These are phyloP conservation scores for Scheffersomyces cryptocercus DNA, from an alignment of 1,139 yeast genomes.

Conservation along the genomic window DNA sequence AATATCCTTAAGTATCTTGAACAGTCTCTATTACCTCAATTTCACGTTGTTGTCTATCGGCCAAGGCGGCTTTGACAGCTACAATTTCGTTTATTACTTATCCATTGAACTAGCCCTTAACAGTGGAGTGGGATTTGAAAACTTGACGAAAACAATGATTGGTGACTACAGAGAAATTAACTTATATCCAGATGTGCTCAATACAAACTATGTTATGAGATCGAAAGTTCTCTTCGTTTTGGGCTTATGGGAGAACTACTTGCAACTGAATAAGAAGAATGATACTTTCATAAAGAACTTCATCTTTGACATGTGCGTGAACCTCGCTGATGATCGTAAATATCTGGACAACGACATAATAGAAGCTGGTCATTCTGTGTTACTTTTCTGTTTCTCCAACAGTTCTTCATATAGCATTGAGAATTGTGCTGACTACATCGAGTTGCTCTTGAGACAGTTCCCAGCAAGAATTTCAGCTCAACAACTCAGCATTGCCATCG, in stretches of 20 bases:
- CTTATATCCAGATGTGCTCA: conserved; percentile 34
- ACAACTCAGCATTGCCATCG: conserved; percentile 62
- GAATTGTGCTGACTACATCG: conserved; percentile 35
- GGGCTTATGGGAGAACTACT: conserved; percentile 59
- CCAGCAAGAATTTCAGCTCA: conserved; percentile 56
- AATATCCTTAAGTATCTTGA: conserved; percentile 40
- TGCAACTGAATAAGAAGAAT: conserved; percentile 34
- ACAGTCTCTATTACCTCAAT: conserved; percentile 52
- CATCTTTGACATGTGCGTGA: conserved; percentile 46
- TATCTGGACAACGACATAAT: conserved; percentile 39
- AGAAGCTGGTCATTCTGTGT: conserved; percentile 71
- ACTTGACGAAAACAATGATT: conserved; percentile 40
- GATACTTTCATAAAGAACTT: conserved; percentile 27
- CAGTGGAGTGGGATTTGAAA: conserved; percentile 32
- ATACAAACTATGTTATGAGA: conserved; percentile 35
- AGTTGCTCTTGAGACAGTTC: conserved; percentile 47
- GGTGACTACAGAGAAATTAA: conserved; percentile 41
- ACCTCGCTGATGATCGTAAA: conserved; percentile 36
- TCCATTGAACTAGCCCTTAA: conserved; percentile 46
- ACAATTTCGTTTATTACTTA: conserved; percentile 62
- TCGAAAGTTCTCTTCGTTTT: conserved; percentile 58
- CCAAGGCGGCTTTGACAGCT: conserved; percentile 69
- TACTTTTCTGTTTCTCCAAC: conserved; percentile 47
- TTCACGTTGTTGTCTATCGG: conserved; percentile 63
- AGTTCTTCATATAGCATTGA: conserved; percentile 24